Conservation (phyloP, 164 flowering plant species). For the Houttuynia cordata region DNA sequence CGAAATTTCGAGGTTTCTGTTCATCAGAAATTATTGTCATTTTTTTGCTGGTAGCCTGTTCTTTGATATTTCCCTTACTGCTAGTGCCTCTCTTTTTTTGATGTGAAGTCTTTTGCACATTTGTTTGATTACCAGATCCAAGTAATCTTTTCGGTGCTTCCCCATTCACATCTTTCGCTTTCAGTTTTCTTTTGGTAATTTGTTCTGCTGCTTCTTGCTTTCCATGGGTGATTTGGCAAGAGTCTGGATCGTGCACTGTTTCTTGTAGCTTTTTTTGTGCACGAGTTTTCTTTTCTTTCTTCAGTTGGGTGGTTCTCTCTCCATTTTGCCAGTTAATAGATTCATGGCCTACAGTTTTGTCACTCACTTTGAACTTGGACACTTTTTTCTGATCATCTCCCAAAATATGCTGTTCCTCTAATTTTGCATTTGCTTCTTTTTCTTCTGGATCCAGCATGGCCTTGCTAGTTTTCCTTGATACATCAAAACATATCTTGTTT, state of each 20-base stretch:
- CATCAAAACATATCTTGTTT: conserved; percentile 3
- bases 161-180: conserved; percentile 17
- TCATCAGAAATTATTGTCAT: background rate
- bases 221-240: conserved; percentile 3
- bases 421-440: conserved; percentile 12
- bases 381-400: conserved; percentile 9
- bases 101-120: conserved; percentile 21
- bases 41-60: conserved; percentile 9
- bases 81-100: conserved; percentile 1
- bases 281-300: conserved; percentile 3
- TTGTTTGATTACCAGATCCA: conserved; percentile 8
- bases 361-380: background rate
- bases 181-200: conserved; percentile 14
- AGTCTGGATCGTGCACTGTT: background rate
- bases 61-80: too few relatives aligned
- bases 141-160: conserved; percentile 12
- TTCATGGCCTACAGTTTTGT: background rate
- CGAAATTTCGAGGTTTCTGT: conserved; percentile 3
- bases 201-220: conserved; percentile 20
- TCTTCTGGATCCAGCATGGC: conserved; percentile 18
- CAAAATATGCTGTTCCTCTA: conserved; percentile 13
- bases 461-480: conserved; percentile 3
- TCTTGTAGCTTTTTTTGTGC: background rate
- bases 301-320: conserved; percentile 14
- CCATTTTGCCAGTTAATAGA: background rate